phyloP scores from a whole-genome alignment of 1,284 basidiomycete species.

The Schizophyllum amplum region DNA sequence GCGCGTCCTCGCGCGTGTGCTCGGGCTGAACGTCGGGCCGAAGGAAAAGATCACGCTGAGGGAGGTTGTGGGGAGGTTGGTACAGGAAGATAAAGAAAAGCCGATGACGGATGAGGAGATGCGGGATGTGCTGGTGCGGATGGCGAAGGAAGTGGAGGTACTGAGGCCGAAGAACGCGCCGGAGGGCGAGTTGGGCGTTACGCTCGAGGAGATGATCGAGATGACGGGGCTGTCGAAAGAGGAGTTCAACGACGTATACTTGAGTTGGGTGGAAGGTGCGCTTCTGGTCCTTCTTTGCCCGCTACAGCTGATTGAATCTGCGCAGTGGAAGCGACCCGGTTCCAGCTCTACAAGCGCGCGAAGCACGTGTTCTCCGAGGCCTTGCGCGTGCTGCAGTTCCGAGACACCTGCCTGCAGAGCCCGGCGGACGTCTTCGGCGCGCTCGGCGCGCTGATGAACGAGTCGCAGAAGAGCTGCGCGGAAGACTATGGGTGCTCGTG shows the following conservation, averaged over 20 bases:
- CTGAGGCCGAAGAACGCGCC: conserved; percentile 34
- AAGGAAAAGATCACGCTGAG: conserved; percentile 45
- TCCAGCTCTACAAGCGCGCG: conserved; percentile 74
- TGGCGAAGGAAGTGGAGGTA: conserved; percentile 42
- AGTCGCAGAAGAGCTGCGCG: conserved; percentile 65
- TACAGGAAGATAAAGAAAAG: conserved; percentile 31
- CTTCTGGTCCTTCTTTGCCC: conserved; percentile 8
- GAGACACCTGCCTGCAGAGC: conserved; percentile 48
- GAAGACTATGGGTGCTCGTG: conserved; percentile 73
- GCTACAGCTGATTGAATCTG: conserved; percentile 5
- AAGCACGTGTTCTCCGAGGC: conserved; percentile 75
- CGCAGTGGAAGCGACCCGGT: conserved; percentile 67
- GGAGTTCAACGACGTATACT: conserved; percentile 58
- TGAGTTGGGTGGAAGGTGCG: conserved; percentile 72
- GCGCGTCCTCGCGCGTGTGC: conserved; percentile 50
- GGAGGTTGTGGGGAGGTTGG: conserved; percentile 42
- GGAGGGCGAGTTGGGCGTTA: conserved; percentile 46
- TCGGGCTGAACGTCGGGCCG: conserved; percentile 25
- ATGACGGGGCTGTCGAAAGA: conserved; percentile 50
- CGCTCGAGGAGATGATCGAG: conserved; percentile 64
- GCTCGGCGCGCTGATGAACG: conserved; percentile 73
- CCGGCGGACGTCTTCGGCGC: conserved; percentile 26
- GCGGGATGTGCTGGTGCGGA: conserved; percentile 36
- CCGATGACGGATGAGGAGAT: conserved; percentile 36
- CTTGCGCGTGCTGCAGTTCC: conserved; percentile 71